A percentile compares a stretch with the other conserved stretches of the same genome.
These are phyloP conservation scores for Sporothrix pseudoabietina DNA, from an alignment of 2,329 filamentous ascomycete genomes.

Conservation along the genomic window DNA sequence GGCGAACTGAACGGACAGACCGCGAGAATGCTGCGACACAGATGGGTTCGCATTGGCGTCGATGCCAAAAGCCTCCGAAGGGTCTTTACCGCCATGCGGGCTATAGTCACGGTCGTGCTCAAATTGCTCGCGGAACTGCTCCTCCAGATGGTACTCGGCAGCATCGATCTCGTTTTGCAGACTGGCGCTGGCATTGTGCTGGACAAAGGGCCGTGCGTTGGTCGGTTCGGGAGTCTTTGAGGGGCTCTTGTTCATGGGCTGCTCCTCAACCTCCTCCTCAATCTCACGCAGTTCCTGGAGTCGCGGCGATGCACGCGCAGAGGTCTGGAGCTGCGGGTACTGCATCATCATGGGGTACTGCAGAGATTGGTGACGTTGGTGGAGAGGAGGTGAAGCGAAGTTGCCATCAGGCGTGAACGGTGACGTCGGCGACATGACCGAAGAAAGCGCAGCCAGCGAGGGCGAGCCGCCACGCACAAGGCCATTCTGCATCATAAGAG, in stretches of 20 bases:
- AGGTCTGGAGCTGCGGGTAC: slow-evolving; percentile 60
- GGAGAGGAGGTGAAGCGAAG: slow-evolving; percentile 47
- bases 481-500: slow-evolving; percentile 55
- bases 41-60: slow-evolving; percentile 34
- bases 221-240: slow-evolving; percentile 57
- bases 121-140: slow-evolving; percentile 75
- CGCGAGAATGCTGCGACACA: slow-evolving; percentile 45
- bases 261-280: slow-evolving; percentile 59
- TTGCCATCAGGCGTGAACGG: slow-evolving; percentile 61
- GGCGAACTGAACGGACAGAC: slow-evolving; percentile 52
- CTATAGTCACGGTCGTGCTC: slow-evolving; percentile 74
- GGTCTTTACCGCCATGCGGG: slow-evolving; percentile 56
- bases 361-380: slow-evolving; percentile 62
- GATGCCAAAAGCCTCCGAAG: slow-evolving; percentile 36
- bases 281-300: slow-evolving; percentile 74
- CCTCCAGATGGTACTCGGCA: slow-evolving; percentile 80
- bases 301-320: slow-evolving; percentile 59
- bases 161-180: slow-evolving; percentile 84
- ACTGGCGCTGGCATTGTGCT: slow-evolving; percentile 73
- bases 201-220: slow-evolving; percentile 41
- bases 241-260: slow-evolving; percentile 50
- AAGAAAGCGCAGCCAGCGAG: slow-evolving; percentile 56
- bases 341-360: slow-evolving; percentile 60
- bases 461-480: slow-evolving; percentile 65
- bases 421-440: slow-evolving; percentile 65